phyloP scores from a whole-genome alignment of 768 basidiomycete genomes.

The Macrolepiota dolichaula region DNA sequence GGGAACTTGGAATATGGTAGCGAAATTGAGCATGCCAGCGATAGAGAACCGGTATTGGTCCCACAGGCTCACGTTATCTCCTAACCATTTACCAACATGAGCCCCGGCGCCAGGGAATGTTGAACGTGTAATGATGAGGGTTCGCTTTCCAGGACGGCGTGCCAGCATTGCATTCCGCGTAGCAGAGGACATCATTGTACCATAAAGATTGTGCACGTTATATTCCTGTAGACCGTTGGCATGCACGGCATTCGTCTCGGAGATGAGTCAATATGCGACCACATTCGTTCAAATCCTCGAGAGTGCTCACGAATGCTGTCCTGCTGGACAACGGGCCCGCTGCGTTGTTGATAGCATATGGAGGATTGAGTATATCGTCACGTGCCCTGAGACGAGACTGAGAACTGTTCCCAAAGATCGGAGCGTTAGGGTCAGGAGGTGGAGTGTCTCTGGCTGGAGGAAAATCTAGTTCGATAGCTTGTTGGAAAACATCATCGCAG shows the following conservation, averaged over 20 bases:
- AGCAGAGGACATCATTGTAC: constrained; percentile 66
- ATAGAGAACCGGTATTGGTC: constrained; percentile 57
- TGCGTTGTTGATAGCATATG: constrained; percentile 59
- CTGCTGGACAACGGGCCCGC: constrained; percentile 48
- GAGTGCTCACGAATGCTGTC: constrained; percentile 47
- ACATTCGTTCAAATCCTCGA: not conserved
- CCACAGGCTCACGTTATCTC: constrained; percentile 62
- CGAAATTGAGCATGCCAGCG: constrained; percentile 63
- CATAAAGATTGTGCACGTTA: constrained; percentile 65
- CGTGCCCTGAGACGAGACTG: constrained; percentile 17
- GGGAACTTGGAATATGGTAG: constrained; percentile 61
- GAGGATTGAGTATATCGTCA: constrained; percentile 46
- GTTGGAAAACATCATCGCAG: constrained; percentile 56
- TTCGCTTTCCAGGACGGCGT: constrained; percentile 58
- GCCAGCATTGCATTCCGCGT: constrained; percentile 61
- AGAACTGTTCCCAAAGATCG: constrained; percentile 39
- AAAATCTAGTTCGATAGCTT: constrained; percentile 49
- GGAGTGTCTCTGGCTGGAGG: constrained; percentile 49
- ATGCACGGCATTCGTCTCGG: constrained; percentile 44
- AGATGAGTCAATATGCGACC: not conserved
- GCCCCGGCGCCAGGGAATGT: constrained; percentile 68
- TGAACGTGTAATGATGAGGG: constrained; percentile 69
- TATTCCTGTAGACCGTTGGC: constrained; percentile 59
- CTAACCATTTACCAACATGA: constrained; percentile 71
- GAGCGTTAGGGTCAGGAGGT: constrained; percentile 50